Evolutionary conservation across 495 filamentous ascomycete genomes (phyloP).

Genomic region (Lentithecium fluviatile): DNA sequence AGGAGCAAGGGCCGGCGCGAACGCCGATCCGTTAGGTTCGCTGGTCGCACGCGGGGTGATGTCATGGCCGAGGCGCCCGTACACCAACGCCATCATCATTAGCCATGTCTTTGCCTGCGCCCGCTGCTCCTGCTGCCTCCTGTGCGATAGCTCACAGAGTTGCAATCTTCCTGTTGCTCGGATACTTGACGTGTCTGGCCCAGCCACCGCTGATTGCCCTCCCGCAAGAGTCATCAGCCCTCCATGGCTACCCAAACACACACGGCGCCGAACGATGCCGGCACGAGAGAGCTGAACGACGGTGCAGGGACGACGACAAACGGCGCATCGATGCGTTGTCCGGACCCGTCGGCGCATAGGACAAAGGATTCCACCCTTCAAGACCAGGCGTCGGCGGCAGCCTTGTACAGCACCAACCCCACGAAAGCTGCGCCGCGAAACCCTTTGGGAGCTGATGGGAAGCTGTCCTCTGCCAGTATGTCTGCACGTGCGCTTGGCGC

Average conservation of each 20-base stretch:
- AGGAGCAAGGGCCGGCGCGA: slow-evolving; percentile 3
- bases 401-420: slow-evolving; percentile 44
- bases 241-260: slow-evolving; percentile 28
- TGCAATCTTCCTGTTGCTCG: not conserved
- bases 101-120: not conserved
- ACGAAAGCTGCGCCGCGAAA: slow-evolving; percentile 45
- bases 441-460: slow-evolving; percentile 49
- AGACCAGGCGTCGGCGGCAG: slow-evolving; percentile 46
- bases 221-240: not conserved
- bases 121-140: not conserved
- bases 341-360: slow-evolving; percentile 45
- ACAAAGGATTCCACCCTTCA: slow-evolving; percentile 37
- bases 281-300: slow-evolving; percentile 5
- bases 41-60: not conserved
- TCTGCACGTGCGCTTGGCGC: not conserved
- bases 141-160: not conserved
- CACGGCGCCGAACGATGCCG: slow-evolving; percentile 17
- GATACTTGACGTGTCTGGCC: too few species aligned
- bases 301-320: not conserved
- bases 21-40: not conserved
- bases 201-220: too few species aligned
- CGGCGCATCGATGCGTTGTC: slow-evolving; percentile 32
- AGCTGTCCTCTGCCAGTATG: slow-evolving; percentile 56
- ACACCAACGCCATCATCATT: slow-evolving; percentile 4
- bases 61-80: not conserved